Conservation (phyloP, 257 asterid species). For the Solanum chilense region DNA sequence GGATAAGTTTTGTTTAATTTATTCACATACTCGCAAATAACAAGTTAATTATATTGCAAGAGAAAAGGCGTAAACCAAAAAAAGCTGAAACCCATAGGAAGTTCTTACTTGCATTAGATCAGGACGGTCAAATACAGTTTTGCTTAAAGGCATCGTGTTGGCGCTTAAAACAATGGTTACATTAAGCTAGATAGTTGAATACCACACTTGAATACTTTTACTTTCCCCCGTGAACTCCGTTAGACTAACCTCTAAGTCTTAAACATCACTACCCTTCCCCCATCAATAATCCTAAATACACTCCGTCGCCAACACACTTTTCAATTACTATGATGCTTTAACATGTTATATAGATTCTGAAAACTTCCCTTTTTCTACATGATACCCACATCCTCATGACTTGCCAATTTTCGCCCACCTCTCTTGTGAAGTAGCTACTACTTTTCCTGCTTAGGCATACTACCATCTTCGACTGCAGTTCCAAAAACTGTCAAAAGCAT, state of each 20-base stretch:
- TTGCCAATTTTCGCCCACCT: background rate
- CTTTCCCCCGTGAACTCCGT: no score
- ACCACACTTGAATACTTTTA: no score
- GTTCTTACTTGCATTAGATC: background rate
- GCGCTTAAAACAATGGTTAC: background rate
- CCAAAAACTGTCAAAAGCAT: slow-evolving; percentile 1
- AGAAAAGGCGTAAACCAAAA: background rate
- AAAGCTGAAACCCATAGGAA: background rate
- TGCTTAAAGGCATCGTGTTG: background rate
- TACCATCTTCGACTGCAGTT: background rate
- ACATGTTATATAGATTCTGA: background rate
- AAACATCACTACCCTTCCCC: no score
- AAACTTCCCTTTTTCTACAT: background rate
- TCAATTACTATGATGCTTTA: background rate
- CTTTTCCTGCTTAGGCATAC: background rate
- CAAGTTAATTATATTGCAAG: background rate
- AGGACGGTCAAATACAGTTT: background rate
- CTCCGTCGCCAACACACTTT: background rate
- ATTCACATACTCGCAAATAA: background rate
- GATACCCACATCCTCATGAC: background rate
- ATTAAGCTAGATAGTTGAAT: no score
- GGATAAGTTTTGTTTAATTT: background rate
- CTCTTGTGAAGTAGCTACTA: background rate
- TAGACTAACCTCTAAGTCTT: no score
- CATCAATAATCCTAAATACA: background rate